Evolutionary conservation across 768 basidiomycete species (phyloP).

Genomic region (Tylopilus intermedius): DNA sequence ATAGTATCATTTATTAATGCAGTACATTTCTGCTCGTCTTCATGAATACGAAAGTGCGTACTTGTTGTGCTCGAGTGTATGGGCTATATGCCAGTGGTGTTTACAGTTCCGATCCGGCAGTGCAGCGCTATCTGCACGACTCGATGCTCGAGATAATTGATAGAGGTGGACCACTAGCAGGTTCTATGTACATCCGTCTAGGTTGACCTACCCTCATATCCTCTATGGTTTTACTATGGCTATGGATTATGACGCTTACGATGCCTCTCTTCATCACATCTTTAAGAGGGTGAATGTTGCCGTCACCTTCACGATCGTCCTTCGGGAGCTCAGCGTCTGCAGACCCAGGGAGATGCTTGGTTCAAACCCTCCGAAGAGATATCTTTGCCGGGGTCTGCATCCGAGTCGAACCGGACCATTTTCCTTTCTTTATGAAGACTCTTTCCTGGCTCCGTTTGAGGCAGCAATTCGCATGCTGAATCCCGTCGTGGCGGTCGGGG

Average conservation of each 20-base stretch:
- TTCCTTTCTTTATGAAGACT: conserved; percentile 80
- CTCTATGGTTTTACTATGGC: conserved; percentile 14
- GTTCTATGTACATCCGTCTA: too few relatives aligned
- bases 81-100: too few relatives aligned
- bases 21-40: too few relatives aligned
- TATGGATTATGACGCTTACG: conserved; percentile 78
- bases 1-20: too few relatives aligned
- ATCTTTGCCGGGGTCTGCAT: conserved; percentile 74
- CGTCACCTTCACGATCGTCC: conserved; percentile 1
- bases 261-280: conserved; percentile 74
- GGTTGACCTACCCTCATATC: too few relatives aligned
- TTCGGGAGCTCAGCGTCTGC: conserved; percentile 15
- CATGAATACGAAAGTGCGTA: too few relatives aligned
- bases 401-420: conserved; percentile 59
- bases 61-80: too few relatives aligned
- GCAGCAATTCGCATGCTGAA: conserved; percentile 69
- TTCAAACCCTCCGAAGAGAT: conserved; percentile 77
- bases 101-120: too few relatives aligned
- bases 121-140: too few relatives aligned
- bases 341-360: conserved; percentile 82
- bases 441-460: conserved; percentile 71
- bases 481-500: conserved; percentile 78
- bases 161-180: too few relatives aligned
- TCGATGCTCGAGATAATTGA: too few relatives aligned
- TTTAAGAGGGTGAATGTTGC: conserved; percentile 57